These are phyloP conservation scores for Geotrichum restrictum DNA, from an alignment of 1,139 yeast genomes.

Conservation along the genomic window DNA sequence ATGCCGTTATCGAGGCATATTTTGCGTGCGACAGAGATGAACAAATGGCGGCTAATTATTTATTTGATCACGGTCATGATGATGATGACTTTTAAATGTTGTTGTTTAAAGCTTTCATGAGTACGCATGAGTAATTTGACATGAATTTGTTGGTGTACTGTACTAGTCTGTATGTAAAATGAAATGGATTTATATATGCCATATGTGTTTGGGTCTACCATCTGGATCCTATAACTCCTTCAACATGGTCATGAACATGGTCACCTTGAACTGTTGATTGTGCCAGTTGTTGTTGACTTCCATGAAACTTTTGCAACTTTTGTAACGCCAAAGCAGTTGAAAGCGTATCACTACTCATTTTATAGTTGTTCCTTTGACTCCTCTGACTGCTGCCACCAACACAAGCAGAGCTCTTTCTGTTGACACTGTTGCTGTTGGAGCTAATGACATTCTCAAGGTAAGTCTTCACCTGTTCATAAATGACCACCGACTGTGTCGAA, in stretches of 20 bases:
- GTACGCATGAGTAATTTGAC: neutral
- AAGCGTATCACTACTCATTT: neutral
- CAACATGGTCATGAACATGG: conserved; percentile 42
- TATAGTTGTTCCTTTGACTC: neutral
- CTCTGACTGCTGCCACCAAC: neutral
- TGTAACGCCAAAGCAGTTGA: conserved; percentile 16
- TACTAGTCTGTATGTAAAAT: too few relatives aligned
- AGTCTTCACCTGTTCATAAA: conserved; percentile 1
- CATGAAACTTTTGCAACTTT: conserved; percentile 6
- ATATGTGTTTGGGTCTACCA: too few relatives aligned
- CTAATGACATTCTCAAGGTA: conserved; percentile 4
- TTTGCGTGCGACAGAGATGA: conserved; percentile 98
- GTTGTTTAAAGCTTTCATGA: conserved; percentile 18
- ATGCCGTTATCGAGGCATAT: conserved; percentile 85
- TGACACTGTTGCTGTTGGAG: neutral
- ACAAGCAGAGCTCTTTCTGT: neutral
- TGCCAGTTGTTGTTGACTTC: too few relatives aligned
- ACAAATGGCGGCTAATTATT: conserved; percentile 89
- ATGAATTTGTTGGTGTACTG: neutral
- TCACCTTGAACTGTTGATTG: conserved; percentile 18
- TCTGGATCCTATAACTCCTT: too few relatives aligned
- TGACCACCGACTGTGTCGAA: neutral
- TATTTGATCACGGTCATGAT: conserved; percentile 51
- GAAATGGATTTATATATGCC: too few relatives aligned
- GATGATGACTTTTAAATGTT: conserved; percentile 29